These are phyloP conservation scores for Candida stauntonica DNA, from an alignment of 805 yeast genomes.

Conservation along the genomic window DNA sequence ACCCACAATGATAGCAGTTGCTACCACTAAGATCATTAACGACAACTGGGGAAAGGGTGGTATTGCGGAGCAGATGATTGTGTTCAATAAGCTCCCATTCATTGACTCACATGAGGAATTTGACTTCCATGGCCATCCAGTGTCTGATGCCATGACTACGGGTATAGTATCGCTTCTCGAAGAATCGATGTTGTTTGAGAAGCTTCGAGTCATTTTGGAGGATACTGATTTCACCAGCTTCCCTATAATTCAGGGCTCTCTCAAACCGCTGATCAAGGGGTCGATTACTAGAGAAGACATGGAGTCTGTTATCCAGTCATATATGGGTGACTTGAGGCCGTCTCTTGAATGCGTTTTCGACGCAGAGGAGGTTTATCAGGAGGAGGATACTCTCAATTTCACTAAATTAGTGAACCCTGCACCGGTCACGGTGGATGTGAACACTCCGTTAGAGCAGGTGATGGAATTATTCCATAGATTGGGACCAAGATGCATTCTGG, in stretches of 20 bases:
- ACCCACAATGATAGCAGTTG: constrained; percentile 95
- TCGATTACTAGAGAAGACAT: constrained; percentile 41
- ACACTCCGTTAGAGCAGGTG: constrained; percentile 54
- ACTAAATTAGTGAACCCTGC: constrained; percentile 42
- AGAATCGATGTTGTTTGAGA: constrained; percentile 30
- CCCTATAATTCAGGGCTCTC: constrained; percentile 46
- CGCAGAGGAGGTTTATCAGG: constrained; percentile 5
- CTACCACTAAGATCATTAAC: constrained; percentile 75
- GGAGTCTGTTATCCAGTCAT: constrained; percentile 27
- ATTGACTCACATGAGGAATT: constrained; percentile 71
- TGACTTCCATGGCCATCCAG: constrained; percentile 43
- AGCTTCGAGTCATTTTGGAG: constrained; percentile 31
- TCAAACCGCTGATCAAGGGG: constrained; percentile 40
- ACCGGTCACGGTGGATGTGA: constrained; percentile 55
- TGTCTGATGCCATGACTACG: constrained; percentile 60
- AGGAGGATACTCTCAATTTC: constrained; percentile 21
- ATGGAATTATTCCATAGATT: constrained; percentile 67
- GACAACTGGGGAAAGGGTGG: constrained; percentile 80
- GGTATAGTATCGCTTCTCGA: constrained; percentile 36
- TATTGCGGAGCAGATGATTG: constrained; percentile 93
- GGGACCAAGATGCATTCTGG: constrained; percentile 74
- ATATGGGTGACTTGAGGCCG: constrained; percentile 29
- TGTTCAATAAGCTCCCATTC: constrained; percentile 81
- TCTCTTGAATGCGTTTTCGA: constrained; percentile 6
- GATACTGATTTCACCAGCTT: constrained; percentile 41